A percentile compares a stretch with the other conserved stretches of the same genome.
Evolutionary conservation across 306 rosid species (phyloP).

Genomic region (Castanea sativa): DNA sequence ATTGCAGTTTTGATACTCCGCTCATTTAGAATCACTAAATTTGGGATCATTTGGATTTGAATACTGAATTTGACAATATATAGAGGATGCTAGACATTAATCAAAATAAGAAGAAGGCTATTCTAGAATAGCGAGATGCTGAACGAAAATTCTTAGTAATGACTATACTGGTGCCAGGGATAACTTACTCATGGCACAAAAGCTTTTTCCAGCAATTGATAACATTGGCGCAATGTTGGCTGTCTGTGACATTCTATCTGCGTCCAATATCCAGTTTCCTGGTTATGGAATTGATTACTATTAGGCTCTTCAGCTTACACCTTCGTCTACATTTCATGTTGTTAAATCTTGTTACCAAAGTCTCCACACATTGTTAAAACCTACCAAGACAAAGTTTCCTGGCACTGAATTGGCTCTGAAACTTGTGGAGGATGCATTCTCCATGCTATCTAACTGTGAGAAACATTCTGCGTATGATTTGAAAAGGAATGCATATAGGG

Average conservation of each 20-base stretch:
- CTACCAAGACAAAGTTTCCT: conserved; percentile 2
- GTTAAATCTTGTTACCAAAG: neutral
- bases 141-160: neutral
- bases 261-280: conserved; percentile 7
- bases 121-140: conserved; percentile 14
- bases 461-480: conserved; percentile 2
- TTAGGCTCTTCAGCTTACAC: conserved; percentile 13
- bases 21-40: neutral
- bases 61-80: neutral
- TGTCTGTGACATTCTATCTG: conserved; percentile 18
- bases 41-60: neutral
- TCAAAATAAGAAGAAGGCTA: neutral
- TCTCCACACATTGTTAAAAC: neutral
- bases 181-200: neutral
- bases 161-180: conserved; percentile 13
- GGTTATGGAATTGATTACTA: conserved; percentile 20
- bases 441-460: neutral
- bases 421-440: conserved; percentile 10
- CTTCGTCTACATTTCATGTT: neutral
- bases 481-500: neutral
- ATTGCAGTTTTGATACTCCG: neutral
- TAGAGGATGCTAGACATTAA: neutral
- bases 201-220: neutral
- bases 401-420: conserved; percentile 16
- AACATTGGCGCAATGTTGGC: conserved; percentile 15